Evolutionary conservation across 2,329 filamentous ascomycete species (phyloP), one percentile per base, ranked within the genome.

Genomic region (Colletotrichum cuscutae): DNA sequence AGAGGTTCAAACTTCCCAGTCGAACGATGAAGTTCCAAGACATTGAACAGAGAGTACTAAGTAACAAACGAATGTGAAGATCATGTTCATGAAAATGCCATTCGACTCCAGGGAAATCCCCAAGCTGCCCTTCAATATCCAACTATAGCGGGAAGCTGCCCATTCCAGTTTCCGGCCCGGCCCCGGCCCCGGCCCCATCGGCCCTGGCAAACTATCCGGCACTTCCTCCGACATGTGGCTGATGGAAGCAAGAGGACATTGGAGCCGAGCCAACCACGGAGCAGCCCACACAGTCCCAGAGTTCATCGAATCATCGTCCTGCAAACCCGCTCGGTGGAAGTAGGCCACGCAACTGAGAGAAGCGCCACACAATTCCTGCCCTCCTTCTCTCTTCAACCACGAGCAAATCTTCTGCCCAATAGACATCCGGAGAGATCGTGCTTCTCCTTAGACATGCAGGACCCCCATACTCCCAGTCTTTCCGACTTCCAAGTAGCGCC

Each of bases 261-360:
- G 3, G 62, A 65, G 32, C 62, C 62, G 62, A 57, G 49, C 62
- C 52, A 65, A 57, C 9, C 46, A 57, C 13, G 22, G 26, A 35
- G 24, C 6, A 42, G 22, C 0, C 11, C 9, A 49, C 12, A 19
- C 11, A 24, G 2, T 28, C n/a, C 22, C 32, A 24, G 49, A 49
- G 24, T 22, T 52, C 30, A 37, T 56, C 52, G 24, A 65, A 56
- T 46, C 52, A 56, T 8, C 13, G 5, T 13, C 5, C 22, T 11
- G 52, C 22, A 65, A 42, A 42, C 30, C 52, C 62, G 52, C 32
- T 52, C 9, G 60, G 46, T 56, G 13, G 11, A 26, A 42, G 52
- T 30, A 24, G 32, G 15, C 5, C n/a, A 30, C 26, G 5, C 24
- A 26, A n/a, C 1, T 32, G 19, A 32, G 15, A 24, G 19, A 15